Conservation (phyloP, 83 land plant species). For the Picea abies region DNA sequence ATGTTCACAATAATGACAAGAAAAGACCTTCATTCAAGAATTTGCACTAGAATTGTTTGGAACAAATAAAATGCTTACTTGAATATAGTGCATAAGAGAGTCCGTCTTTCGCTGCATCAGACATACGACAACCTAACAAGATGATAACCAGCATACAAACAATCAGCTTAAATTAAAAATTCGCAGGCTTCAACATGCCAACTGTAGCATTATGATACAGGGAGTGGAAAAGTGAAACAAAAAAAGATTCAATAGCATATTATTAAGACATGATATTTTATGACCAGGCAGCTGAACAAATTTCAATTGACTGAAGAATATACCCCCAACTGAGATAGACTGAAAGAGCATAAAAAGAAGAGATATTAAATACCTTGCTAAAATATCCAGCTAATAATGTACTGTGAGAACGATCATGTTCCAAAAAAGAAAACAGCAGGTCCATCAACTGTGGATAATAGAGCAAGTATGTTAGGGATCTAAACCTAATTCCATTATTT, state of each 20-base stretch:
- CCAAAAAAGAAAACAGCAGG: constrained; percentile 91
- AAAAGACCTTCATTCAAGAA: not conserved
- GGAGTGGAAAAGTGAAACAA: not conserved
- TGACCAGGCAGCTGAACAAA: not conserved
- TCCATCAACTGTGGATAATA: constrained; percentile 73
- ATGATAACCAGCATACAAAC: constrained; percentile 17
- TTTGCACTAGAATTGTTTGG: not conserved
- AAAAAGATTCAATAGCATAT: not conserved
- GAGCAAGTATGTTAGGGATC: not conserved
- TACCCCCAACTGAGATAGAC: not conserved
- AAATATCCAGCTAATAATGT: constrained; percentile 93
- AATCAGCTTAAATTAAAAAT: not conserved
- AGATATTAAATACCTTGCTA: constrained; percentile 73
- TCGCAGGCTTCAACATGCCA: not conserved
- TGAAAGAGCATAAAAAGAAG: not conserved
- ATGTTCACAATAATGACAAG: not conserved
- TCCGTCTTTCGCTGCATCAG: constrained; percentile 82
- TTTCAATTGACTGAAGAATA: too few species aligned
- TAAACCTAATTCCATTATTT: too few species aligned
- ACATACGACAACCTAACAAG: constrained; percentile 75
- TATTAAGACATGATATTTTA: too few species aligned
- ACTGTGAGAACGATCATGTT: constrained; percentile 77
- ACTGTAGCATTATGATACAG: not conserved
- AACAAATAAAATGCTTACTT: constrained; percentile 40
- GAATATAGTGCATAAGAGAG: constrained; percentile 78